These are phyloP conservation scores for Plasmodium malariae DNA, from an alignment of 169 alveolate genomes.

Conservation along the genomic window DNA sequence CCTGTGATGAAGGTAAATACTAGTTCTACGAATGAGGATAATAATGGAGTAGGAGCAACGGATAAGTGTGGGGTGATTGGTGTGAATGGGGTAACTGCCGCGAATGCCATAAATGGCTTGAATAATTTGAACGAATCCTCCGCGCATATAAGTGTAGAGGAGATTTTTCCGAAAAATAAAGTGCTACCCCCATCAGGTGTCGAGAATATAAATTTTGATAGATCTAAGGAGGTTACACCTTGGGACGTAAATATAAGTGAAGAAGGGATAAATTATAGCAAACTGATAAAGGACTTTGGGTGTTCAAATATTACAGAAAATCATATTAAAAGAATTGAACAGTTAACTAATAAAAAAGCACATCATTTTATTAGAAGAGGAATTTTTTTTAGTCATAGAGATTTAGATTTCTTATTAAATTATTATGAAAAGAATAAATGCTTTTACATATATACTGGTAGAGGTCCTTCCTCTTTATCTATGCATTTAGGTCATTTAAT, in stretches of 20 bases:
- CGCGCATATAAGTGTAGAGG: constrained; percentile 79
- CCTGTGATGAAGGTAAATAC: constrained; percentile 35
- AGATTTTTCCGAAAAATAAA: constrained; percentile 49
- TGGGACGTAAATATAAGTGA: constrained; percentile 78
- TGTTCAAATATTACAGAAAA: constrained; percentile 90
- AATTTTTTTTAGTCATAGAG: constrained; percentile 98
- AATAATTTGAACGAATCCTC: constrained; percentile 67
- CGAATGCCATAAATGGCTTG: constrained; percentile 79
- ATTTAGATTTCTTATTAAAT: constrained; percentile 94
- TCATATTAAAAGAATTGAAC: constrained; percentile 88
- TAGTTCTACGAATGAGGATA: background rate
- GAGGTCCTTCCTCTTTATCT: constrained; percentile 99
- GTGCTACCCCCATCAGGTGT: constrained; percentile 78
- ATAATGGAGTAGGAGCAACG: constrained; percentile 73
- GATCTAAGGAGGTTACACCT: constrained; percentile 77
- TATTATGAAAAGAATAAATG: constrained; percentile 94
- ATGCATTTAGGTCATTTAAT: constrained; percentile 98
- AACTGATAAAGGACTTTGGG: constrained; percentile 95
- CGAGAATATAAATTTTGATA: constrained; percentile 42
- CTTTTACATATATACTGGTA: constrained; percentile 97
- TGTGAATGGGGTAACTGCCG: constrained; percentile 54
- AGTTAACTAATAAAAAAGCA: constrained; percentile 83
- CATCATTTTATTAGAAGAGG: constrained; percentile 97
- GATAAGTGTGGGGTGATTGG: constrained; percentile 68
- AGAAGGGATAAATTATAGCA: constrained; percentile 94